phyloP scores from a whole-genome alignment of 148 eudicot genomes.

The Chenopodium berlandieri region DNA sequence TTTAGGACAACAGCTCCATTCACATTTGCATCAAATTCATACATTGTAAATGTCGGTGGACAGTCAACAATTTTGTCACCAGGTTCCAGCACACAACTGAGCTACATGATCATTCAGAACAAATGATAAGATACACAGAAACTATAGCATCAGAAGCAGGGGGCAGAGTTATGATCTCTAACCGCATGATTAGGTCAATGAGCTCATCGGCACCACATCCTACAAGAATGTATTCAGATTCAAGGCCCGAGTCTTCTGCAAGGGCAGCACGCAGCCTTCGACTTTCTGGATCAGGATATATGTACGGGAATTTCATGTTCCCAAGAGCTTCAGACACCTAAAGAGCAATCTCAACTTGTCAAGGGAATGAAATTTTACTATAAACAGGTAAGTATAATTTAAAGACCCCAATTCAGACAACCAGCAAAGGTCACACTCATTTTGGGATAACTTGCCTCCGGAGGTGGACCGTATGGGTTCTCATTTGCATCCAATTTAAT shows the following conservation, averaged over 20 bases:
- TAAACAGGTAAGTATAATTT: neutral
- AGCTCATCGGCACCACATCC: conserved; percentile 99
- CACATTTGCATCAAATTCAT: conserved; percentile 95
- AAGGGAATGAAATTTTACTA: conserved; percentile 4
- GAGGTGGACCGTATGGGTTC: conserved; percentile 97
- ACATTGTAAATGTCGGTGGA: conserved; percentile 98
- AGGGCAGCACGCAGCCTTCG: conserved; percentile 91
- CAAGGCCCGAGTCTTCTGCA: conserved; percentile 90
- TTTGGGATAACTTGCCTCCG: conserved; percentile 63
- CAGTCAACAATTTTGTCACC: conserved; percentile 96
- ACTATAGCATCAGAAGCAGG: neutral
- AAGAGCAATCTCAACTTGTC: conserved; percentile 17
- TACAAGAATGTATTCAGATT: conserved; percentile 77
- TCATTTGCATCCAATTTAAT: conserved; percentile 94
- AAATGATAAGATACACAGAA: conserved; percentile 18
- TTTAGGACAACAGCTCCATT: conserved; percentile 80
- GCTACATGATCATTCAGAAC: conserved; percentile 33
- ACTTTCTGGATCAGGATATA: conserved; percentile 97
- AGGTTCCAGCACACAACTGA: conserved; percentile 93
- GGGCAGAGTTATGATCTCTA: conserved; percentile 28
- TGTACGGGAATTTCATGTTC: conserved; percentile 73
- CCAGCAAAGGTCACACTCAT: neutral
- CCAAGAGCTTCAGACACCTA: conserved; percentile 92
- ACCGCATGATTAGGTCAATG: conserved; percentile 98
- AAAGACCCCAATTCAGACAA: neutral